Percentiles rank a stretch among this genome's conserved stretches.
Evolutionary conservation across 2,329 filamentous ascomycete genomes (phyloP).

Genomic region (Aureobasidium sp.): DNA sequence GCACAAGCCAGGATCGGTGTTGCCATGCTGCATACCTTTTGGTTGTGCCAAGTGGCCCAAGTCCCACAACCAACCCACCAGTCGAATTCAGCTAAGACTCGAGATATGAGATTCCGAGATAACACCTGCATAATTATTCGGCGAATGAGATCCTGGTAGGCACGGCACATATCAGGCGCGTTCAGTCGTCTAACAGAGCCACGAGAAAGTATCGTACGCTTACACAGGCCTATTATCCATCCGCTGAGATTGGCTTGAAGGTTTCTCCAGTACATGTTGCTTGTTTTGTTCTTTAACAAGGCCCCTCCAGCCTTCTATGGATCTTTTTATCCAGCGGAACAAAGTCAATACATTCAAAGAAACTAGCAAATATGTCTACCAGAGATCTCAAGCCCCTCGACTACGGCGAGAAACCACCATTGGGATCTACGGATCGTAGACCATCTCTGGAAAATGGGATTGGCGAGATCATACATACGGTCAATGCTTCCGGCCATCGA

Average conservation of each 20-base stretch:
- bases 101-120: background rate
- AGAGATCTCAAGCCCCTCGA: background rate
- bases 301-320: background rate
- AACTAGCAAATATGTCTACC: background rate
- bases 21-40: background rate
- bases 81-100: background rate
- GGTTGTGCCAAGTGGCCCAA: background rate
- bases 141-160: background rate
- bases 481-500: constrained; percentile 56
- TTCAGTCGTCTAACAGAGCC: background rate
- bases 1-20: background rate
- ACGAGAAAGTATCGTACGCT: background rate
- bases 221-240: constrained; percentile 8
- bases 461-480: constrained; percentile 29
- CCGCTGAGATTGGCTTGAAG: background rate
- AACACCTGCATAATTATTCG: background rate
- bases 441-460: constrained; percentile 17
- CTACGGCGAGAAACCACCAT: background rate
- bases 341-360: background rate
- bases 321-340: background rate
- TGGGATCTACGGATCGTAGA: background rate
- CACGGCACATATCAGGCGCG: background rate
- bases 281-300: background rate
- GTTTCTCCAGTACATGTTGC: background rate
- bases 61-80: background rate